Percentiles rank a stretch among this genome's conserved stretches.
Conservation (phyloP, 345 rosid species). For the Eucalyptus erythrocorys region DNA sequence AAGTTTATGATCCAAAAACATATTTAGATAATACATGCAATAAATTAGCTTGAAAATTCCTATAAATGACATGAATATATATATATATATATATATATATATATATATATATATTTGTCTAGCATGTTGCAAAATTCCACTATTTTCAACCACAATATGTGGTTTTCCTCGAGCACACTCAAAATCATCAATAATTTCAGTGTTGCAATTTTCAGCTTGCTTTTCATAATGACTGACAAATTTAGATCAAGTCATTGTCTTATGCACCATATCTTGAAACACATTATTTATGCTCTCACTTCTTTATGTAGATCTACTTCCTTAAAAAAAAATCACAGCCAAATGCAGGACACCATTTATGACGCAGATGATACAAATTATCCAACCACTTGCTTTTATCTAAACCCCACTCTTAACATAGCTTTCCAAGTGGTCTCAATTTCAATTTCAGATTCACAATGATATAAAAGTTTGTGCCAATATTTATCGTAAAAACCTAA, state of each 20-base stretch:
- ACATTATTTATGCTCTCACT: too few relatives aligned
- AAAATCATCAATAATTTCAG: too few relatives aligned
- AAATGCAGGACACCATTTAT: too few relatives aligned
- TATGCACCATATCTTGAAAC: too few relatives aligned
- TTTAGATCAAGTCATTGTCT: fast-evolving
- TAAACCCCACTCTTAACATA: neutral
- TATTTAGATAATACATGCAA: too few relatives aligned
- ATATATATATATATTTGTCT: too few relatives aligned
- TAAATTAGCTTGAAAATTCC: fast-evolving
- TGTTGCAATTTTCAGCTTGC: fast-evolving
- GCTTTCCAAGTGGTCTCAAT: neutral
- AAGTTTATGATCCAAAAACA: fast-evolving
- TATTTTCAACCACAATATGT: neutral
- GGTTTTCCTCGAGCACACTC: too few relatives aligned
- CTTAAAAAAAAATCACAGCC: fast-evolving
- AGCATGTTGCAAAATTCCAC: fast-evolving
- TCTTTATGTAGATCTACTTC: too few relatives aligned
- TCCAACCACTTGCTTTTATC: fast-evolving
- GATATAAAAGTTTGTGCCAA: too few relatives aligned
- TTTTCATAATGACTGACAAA: too few relatives aligned
- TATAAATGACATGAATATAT: too few relatives aligned
- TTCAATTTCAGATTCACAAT: too few relatives aligned
- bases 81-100: fast-evolving
- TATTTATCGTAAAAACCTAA: fast-evolving
- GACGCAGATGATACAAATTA: fast-evolving